Conservation (phyloP, 495 filamentous ascomycete species). For the Lichina pygmaea region DNA sequence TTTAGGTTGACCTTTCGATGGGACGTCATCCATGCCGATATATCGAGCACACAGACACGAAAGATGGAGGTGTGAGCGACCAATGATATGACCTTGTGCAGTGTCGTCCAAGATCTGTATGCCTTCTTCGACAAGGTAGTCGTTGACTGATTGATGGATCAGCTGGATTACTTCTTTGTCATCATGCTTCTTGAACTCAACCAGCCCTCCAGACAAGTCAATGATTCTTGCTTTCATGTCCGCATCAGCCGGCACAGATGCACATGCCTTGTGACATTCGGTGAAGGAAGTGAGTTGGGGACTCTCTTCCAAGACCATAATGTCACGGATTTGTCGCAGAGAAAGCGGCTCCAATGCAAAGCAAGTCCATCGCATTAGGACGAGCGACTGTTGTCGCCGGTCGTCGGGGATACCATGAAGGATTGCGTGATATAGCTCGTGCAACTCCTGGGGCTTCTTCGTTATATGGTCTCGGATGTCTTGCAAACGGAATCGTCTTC, state of each 20-base stretch:
- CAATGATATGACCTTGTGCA: background rate
- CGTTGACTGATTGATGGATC: too few relatives aligned
- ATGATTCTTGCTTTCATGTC: slow-evolving; percentile 9
- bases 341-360: slow-evolving; percentile 9
- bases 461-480: background rate
- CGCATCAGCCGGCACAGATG: background rate
- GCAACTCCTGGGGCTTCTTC: background rate
- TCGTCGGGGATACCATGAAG: slow-evolving; percentile 3
- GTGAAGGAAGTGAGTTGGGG: slow-evolving; percentile 4
- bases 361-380: slow-evolving; percentile 13
- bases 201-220: slow-evolving; percentile 13
- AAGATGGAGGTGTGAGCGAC: background rate
- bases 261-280: slow-evolving; percentile 1
- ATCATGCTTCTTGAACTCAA: slow-evolving; percentile 5
- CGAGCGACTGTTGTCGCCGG: slow-evolving; percentile 3
- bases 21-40: background rate
- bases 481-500: background rate
- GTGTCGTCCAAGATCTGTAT: background rate
- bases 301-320: slow-evolving; percentile 8
- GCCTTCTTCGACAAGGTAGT: background rate
- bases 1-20: too few relatives aligned
- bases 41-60: background rate
- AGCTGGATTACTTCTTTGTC: background rate
- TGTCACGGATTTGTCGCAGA: slow-evolving; percentile 10
- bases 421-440: slow-evolving; percentile 9